phyloP scores from a whole-genome alignment of 129 eudicot species.

The Scalesia atractyloides region DNA sequence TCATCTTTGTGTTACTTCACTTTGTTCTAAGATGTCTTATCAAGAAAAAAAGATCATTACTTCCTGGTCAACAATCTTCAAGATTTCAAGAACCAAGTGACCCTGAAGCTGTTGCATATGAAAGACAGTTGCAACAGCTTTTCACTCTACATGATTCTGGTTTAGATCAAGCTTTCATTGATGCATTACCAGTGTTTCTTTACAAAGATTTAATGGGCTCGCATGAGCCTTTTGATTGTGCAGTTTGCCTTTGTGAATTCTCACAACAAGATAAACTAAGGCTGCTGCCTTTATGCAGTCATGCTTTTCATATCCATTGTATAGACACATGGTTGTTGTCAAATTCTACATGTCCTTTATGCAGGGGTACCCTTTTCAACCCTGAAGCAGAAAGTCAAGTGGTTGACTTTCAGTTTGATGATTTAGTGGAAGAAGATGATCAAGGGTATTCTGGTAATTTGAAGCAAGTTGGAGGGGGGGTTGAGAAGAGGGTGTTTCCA shows the following conservation, averaged over 20 bases:
- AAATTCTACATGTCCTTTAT: conserved; percentile 90
- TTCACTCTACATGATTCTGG: conserved; percentile 89
- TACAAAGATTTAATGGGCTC: conserved; percentile 77
- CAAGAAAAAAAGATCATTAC: conserved; percentile 48
- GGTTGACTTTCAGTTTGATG: conserved; percentile 50
- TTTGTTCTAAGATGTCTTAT: conserved; percentile 53
- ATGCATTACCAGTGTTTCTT: conserved; percentile 80
- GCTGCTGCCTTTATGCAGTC: conserved; percentile 84
- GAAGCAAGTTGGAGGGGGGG: conserved; percentile 42
- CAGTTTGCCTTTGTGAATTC: conserved; percentile 91
- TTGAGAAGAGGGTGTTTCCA: conserved; percentile 69
- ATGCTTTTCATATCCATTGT: conserved; percentile 94
- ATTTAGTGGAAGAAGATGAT: conserved; percentile 45
- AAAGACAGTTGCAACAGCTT: conserved; percentile 82
- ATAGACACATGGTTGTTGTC: conserved; percentile 94
- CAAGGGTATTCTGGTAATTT: conserved; percentile 39
- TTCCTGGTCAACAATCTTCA: conserved; percentile 41
- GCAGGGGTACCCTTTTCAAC: conserved; percentile 74
- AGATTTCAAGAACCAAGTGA: conserved; percentile 55
- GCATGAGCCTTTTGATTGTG: conserved; percentile 97
- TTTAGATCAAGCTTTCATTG: conserved; percentile 77
- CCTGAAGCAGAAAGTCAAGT: conserved; percentile 68
- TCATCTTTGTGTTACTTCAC: conserved; percentile 66
- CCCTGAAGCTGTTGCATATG: conserved; percentile 36
- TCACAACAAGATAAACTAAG: conserved; percentile 68